These are phyloP conservation scores for Tulasnella sp. DNA, from an alignment of 768 basidiomycete genomes.

Conservation along the genomic window DNA sequence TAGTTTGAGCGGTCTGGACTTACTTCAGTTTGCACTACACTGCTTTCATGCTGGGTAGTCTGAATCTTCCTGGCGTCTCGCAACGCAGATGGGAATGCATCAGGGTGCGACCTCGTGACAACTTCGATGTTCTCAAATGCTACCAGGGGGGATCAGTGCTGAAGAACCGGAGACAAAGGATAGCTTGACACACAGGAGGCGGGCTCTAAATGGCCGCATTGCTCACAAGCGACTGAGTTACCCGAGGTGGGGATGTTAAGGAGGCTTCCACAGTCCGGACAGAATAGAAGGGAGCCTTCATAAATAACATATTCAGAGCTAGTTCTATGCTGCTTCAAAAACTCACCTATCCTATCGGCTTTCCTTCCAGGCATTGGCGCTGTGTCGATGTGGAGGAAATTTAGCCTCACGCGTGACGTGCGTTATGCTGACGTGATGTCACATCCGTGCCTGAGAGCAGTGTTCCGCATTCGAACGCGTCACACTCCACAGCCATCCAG, in stretches of 20 bases:
- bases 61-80: conserved; percentile 88
- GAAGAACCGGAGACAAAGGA: conserved; percentile 8
- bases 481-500: conserved; percentile 11
- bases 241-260: conserved; percentile 83
- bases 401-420: neutral
- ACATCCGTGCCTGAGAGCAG: neutral
- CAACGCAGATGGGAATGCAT: conserved; percentile 90
- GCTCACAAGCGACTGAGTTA: conserved; percentile 77
- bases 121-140: conserved; percentile 93
- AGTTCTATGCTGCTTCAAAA: neutral
- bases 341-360: conserved; percentile 27
- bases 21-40: conserved; percentile 67
- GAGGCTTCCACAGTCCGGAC: conserved; percentile 89
- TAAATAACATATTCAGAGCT: neutral
- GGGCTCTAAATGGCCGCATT: conserved; percentile 85
- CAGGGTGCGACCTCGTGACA: conserved; percentile 86
- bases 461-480: neutral
- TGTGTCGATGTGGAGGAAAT: neutral
- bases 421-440: conserved; percentile 1
- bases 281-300: conserved; percentile 89
- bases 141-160: neutral
- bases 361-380: neutral
- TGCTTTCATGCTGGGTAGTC: conserved; percentile 74
- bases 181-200: conserved; percentile 73
- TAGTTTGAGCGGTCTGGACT: conserved; percentile 48